Evolutionary conservation across 306 rosid genomes (phyloP), one percentile per base, ranked within the genome.

Genomic region (Ormosia semicastrata): DNA sequence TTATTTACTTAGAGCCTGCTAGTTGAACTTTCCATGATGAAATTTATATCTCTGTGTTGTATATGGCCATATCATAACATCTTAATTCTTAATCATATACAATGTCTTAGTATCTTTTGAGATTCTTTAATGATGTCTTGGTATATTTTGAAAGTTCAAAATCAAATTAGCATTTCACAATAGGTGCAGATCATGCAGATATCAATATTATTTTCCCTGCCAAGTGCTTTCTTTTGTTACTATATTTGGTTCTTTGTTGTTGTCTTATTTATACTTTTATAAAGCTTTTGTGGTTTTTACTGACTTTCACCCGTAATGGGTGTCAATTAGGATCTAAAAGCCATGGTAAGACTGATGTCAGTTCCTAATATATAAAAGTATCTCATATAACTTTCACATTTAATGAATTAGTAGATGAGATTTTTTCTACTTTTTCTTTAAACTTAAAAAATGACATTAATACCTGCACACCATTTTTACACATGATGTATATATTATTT

Each of bases 351-450:
- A 60, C 63, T 76, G 75, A 91, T 91, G 97, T 88, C 92, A 9
- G 60, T 57, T 83, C 88, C 96, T 13, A 76, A 92, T 15, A 93
- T 90, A 66, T 97, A 93, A 56, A 81, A 75, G 24, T 24, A 24
- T 24, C 24, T 24, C 24, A 0, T 24, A 24, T 24, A 24, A 24
- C 1, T 24, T 24, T 24, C 24, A 24, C 24, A 24, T 24, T 24
- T 24, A 24, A 24, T 24, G 24, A 24, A 24, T 24, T 24, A 24
- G 24, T 24, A 24, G 24, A 24, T 24, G 24, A 24, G 24, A 24
- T 24, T 24, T 24, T 24, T 24, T 24, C 24, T 24, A 24, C 24
- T 24, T 24, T 24, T 24, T 0, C 24, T 24, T 24, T 24, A 24
- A 24, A 24, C 24, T 24, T 24, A 24, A 24, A 24, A 24, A 24